These are phyloP conservation scores for Pseudocercospora ulei DNA, from an alignment of 2,329 filamentous ascomycete genomes.

Conservation along the genomic window DNA sequence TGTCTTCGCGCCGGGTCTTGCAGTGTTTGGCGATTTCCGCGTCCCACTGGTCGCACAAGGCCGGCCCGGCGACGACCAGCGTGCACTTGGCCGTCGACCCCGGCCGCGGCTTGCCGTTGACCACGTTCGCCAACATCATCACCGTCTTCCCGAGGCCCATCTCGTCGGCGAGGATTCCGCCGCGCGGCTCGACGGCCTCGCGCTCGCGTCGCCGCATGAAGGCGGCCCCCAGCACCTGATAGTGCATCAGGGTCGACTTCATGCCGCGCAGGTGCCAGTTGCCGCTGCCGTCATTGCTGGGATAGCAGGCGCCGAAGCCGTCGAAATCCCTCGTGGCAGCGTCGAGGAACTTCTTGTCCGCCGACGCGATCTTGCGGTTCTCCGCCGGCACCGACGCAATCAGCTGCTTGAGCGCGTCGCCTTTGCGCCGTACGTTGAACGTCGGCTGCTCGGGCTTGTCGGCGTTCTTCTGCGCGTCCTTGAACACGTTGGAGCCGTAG, in stretches of 20 bases:
- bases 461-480: constrained; percentile 20
- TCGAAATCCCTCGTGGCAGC: constrained; percentile 38
- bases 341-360: constrained; percentile 35
- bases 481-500: constrained; percentile 23
- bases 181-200: constrained; percentile 31
- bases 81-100: constrained; percentile 31
- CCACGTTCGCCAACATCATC: constrained; percentile 41
- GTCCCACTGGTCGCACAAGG: constrained; percentile 38
- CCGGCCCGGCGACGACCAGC: constrained; percentile 38
- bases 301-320: constrained; percentile 31
- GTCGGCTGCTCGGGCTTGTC: constrained; percentile 22
- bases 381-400: constrained; percentile 36
- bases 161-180: constrained; percentile 89
- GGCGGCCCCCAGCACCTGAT: constrained; percentile 45
- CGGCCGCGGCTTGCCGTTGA: constrained; percentile 33
- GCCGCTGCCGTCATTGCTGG: constrained; percentile 27
- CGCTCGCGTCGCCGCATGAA: constrained; percentile 50
- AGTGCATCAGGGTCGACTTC: constrained; percentile 39
- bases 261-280: constrained; percentile 44
- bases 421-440: constrained; percentile 26
- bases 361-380: constrained; percentile 29
- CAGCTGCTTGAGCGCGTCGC: constrained; percentile 36
- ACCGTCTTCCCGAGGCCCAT: constrained; percentile 99
- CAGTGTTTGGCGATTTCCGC: constrained; percentile 28
- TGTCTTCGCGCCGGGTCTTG: constrained; percentile 14